A percentile compares a stretch with the other conserved stretches of the same genome.
Conservation (phyloP, 805 yeast genomes). For the Suhomyces pyralidae region DNA sequence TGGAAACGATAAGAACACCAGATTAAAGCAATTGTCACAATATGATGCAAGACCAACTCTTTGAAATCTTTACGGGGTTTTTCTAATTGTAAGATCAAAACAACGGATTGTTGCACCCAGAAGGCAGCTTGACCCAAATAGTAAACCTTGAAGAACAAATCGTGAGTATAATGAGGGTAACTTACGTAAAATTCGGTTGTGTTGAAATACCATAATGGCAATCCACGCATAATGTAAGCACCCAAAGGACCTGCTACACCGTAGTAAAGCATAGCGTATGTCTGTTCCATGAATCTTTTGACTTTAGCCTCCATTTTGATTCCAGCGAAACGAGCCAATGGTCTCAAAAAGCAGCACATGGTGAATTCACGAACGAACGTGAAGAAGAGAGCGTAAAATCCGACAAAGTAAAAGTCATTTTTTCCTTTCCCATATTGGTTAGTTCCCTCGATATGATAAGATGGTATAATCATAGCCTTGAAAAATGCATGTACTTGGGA, state of each 20-base stretch:
- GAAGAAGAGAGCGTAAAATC: constrained; percentile 79
- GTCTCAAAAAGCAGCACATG: constrained; percentile 78
- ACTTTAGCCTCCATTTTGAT: constrained; percentile 54
- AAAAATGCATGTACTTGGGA: constrained; percentile 55
- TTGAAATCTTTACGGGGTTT: constrained; percentile 92
- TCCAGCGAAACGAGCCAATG: constrained; percentile 59
- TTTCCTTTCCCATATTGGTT: constrained; percentile 84
- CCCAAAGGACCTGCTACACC: constrained; percentile 84
- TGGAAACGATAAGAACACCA: constrained; percentile 89
- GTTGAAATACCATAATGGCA: constrained; percentile 87
- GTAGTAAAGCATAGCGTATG: constrained; percentile 79
- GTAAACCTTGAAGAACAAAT: constrained; percentile 67
- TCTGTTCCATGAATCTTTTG: constrained; percentile 88
- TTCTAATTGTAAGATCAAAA: constrained; percentile 79
- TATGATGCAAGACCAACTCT: constrained; percentile 90
- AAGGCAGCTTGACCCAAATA: constrained; percentile 93
- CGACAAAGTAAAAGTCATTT: constrained; percentile 76
- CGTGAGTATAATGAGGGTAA: constrained; percentile 82
- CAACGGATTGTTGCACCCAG: constrained; percentile 95
- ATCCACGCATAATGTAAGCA: constrained; percentile 73
- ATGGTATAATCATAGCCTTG: constrained; percentile 59
- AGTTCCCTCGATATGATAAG: constrained; percentile 61
- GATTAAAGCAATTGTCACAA: constrained; percentile 84
- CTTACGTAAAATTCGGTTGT: constrained; percentile 75
- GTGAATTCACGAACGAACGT: constrained; percentile 86